A percentile compares a stretch with the other conserved stretches of the same genome.
These are phyloP conservation scores for Shiraia sp. DNA, from an alignment of 2,329 filamentous ascomycete species.

Conservation along the genomic window DNA sequence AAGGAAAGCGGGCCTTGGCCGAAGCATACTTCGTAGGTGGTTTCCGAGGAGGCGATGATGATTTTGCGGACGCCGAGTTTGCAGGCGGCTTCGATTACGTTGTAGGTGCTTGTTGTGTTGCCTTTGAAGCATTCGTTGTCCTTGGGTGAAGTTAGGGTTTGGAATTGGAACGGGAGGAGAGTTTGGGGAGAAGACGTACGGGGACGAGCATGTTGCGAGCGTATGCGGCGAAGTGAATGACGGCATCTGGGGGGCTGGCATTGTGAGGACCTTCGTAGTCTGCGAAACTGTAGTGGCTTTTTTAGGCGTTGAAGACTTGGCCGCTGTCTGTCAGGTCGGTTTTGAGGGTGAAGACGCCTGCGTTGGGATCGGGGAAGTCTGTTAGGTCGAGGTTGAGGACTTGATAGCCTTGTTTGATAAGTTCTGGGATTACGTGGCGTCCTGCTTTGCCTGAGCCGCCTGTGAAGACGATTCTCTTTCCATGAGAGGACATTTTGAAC, in stretches of 20 bases:
- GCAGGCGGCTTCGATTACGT: conserved; percentile 65
- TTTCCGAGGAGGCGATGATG: conserved; percentile 63
- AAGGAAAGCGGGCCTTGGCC: conserved; percentile 62
- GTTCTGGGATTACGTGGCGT: conserved; percentile 57
- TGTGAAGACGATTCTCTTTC: conserved; percentile 48
- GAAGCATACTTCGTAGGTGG: conserved; percentile 65
- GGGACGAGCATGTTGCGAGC: conserved; percentile 65
- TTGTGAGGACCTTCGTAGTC: conserved; percentile 52
- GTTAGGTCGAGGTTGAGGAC: conserved; percentile 61
- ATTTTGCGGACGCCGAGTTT: conserved; percentile 66
- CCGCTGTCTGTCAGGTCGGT: conserved; percentile 60
- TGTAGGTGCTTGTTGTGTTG: conserved; percentile 62
- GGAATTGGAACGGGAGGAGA: conserved; percentile 63
- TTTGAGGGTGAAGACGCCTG: conserved; percentile 57
- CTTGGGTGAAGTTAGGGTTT: neutral
- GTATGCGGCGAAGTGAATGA: conserved; percentile 65
- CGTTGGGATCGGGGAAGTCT: conserved; percentile 49
- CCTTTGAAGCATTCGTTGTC: conserved; percentile 63
- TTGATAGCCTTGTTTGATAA: conserved; percentile 55
- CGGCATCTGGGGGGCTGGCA: conserved; percentile 58
- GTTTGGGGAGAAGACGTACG: conserved; percentile 18
- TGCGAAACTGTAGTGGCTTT: conserved; percentile 59
- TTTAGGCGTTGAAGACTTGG: conserved; percentile 59
- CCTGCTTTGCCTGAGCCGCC: conserved; percentile 59
- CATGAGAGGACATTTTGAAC: conserved; percentile 26